These are phyloP conservation scores for Colletotrichum caudatum DNA, from an alignment of 2,329 filamentous ascomycete species.

Conservation along the genomic window DNA sequence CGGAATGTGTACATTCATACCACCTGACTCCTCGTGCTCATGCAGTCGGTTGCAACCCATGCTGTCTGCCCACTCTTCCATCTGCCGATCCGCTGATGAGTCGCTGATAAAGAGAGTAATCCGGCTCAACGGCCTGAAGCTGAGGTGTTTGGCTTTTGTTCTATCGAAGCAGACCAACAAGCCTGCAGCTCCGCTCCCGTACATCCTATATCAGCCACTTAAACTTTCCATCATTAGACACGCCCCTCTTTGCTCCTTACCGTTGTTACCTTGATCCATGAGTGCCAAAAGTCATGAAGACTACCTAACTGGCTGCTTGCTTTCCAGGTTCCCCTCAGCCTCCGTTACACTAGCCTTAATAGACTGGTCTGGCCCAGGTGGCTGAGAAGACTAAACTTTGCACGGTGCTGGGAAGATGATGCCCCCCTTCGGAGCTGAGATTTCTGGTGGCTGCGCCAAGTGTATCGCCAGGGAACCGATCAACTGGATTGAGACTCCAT, in stretches of 20 bases:
- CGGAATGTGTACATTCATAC: not conserved
- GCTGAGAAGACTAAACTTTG: constrained; percentile 28
- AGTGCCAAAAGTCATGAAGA: constrained; percentile 23
- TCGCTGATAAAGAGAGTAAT: not conserved
- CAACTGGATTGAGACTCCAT: not conserved
- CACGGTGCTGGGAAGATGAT: constrained; percentile 23
- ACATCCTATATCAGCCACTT: not conserved
- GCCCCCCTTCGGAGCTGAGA: constrained; percentile 30
- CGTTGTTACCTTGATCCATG: constrained; percentile 30
- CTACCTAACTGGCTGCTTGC: not conserved
- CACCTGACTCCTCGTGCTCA: constrained; percentile 14
- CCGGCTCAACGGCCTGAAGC: not conserved
- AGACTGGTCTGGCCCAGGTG: constrained; percentile 20
- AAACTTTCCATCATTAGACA: constrained; percentile 12
- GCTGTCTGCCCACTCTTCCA: not conserved
- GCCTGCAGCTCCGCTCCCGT: not conserved
- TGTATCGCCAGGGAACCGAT: not conserved
- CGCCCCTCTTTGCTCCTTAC: not conserved
- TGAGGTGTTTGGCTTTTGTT: constrained; percentile 8
- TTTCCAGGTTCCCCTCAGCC: constrained; percentile 30
- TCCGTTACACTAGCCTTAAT: constrained; percentile 29
- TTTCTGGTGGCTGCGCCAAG: not conserved
- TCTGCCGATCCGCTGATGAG: not conserved
- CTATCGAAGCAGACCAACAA: constrained; percentile 19
- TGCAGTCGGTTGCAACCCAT: not conserved